Evolutionary conservation across 441 rosid genomes (phyloP), one percentile per base, ranked within the genome.

Genomic region (Erysimum cheiri): DNA sequence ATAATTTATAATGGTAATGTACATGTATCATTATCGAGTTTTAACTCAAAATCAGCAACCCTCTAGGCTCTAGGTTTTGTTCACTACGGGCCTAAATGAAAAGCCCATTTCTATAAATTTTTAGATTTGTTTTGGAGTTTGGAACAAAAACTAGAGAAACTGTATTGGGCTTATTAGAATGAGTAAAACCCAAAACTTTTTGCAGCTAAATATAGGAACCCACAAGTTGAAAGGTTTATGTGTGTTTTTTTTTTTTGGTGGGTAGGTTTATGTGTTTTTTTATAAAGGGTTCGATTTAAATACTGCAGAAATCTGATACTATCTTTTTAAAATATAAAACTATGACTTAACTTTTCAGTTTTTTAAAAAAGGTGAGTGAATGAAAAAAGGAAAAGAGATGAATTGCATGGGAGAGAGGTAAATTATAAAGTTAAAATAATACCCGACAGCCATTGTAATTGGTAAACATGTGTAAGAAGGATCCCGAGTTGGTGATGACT

Each of bases 401-500:
- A 44, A 54, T 43, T 71, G 70, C 70, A 63, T 63, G 70, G 70
- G 50, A 8, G 17, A 54, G 6, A 46, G 14, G 29, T 5, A 13
- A 57, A 55, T 5, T 14, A 17, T 0, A 6, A 6, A 29, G 57
- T 14, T 15, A 7, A 15, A 47, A 28, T 2, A 48, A 26, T 48
- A 39, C 2, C 40, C 47, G 69, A 66, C 55, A 73, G 6, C 2
- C 19, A 35, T 52, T 5, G 48, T 26, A 58, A 66, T 48, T 58
- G 71, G 60, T 73, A 59, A 60, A 73, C 69, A 73, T 52, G 57
- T 60, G 77, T 60, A 33, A n/a, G n/a, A 19, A 60, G 67, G 69
- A 74, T 74, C 73, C 77, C 63, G 63, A 67, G 78, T 67, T 44
- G 78, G 73, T 74, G 78, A 60, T 53, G 64, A 67, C 78, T 74